phyloP scores from a whole-genome alignment of 805 yeast species.

The Spathaspora arborariae region DNA sequence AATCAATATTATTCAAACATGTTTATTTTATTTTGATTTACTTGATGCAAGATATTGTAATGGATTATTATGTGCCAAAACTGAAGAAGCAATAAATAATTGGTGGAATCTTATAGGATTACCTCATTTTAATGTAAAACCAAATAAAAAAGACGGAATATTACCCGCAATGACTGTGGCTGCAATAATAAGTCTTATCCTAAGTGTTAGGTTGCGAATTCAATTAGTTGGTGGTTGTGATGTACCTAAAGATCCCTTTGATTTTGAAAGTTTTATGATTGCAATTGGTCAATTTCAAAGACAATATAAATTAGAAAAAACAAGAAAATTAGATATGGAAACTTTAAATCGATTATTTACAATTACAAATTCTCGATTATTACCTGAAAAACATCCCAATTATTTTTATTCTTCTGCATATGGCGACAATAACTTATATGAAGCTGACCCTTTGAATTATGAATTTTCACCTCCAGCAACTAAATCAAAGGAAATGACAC shows the following conservation, averaged over 20 bases:
- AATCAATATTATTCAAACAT: constrained; percentile 68
- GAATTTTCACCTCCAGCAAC: constrained; percentile 6
- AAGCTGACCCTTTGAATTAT: constrained; percentile 1
- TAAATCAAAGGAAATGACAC: not conserved
- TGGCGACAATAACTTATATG: constrained; percentile 2
- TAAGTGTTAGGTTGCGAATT: constrained; percentile 65
- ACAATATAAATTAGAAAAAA: constrained; percentile 50
- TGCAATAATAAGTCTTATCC: constrained; percentile 73
- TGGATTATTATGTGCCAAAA: constrained; percentile 77
- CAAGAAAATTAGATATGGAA: constrained; percentile 51
- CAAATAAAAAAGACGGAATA: constrained; percentile 47
- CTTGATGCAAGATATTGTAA: constrained; percentile 70
- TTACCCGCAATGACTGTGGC: constrained; percentile 69
- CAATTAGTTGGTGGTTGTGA: constrained; percentile 36
- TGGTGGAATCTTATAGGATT: constrained; percentile 86
- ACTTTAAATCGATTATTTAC: constrained; percentile 42
- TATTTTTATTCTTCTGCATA: constrained; percentile 8
- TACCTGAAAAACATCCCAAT: constrained; percentile 19
- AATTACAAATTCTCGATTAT: constrained; percentile 29
- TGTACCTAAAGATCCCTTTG: constrained; percentile 81
- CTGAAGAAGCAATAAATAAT: constrained; percentile 61
- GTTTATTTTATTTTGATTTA: constrained; percentile 72
- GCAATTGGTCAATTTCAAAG: constrained; percentile 78
- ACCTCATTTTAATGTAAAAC: constrained; percentile 39
- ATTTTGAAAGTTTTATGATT: constrained; percentile 61